Base-by-base conservation (phyloP, 768 basidiomycete species). In the Paxillus involutus region DNA sequence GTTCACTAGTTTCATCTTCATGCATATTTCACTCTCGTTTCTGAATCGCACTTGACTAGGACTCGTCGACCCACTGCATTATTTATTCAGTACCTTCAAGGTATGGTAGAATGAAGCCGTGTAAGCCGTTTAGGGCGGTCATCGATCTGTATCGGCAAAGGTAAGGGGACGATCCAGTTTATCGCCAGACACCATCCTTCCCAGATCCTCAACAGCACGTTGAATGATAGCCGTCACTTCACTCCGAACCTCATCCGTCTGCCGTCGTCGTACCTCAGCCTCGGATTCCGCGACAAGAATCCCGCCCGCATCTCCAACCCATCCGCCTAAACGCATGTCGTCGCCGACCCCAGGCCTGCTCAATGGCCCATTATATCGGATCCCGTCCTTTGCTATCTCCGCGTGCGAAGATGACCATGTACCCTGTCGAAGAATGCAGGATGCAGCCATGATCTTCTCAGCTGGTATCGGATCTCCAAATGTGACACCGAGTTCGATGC, bases 391-490 rank as follows among this genome's bases (percentile, higher is more conserved):
- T 19, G 10, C 30, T 13, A 36, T 29, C 9, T 26, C 29, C 29
- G 16, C 14, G 7, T 42, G n/a, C 19, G 16, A 33, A 26, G 40
- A 24, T 24, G 43, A 9, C 17, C 44, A 29, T 41, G 40, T 32
- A 49, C 41, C 46, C 42, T 51, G 44, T 21, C 39, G 40, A 14
- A 49, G 1, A 32, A 36, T 52, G 44, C 58, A 48, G 49, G 71
- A 57, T 17, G 67, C 61, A 42, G 39, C 57, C 26, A 54, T 51
- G 41, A 83, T 63, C 37, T 72, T 69, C 30, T 73, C 68, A 0
- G 73, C 54, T 21, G 80, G 76, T 45, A 95, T 73, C 1, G 93
- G 92, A 39, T 83, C 72, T 19, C 94, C 95, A 62, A 96, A 88
- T 0, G 89, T 86, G 49, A 98, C 79, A 60, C 83, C 83, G 35